Base-by-base conservation (phyloP, 371 early-diverging fungal species). In the Mucor mucedo region DNA sequence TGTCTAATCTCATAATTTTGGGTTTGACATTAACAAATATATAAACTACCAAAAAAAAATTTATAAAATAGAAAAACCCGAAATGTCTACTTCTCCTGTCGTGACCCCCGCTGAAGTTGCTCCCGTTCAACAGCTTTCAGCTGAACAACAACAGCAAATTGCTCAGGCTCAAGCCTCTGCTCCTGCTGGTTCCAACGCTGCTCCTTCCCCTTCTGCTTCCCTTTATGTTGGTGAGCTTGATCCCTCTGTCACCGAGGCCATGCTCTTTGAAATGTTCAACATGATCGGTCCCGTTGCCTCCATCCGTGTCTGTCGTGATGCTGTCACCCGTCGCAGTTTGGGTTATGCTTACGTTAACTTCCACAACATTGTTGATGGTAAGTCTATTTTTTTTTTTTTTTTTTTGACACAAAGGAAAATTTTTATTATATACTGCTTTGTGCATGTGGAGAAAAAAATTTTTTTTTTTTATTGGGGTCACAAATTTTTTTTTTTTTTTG, bases 271-370 rank as follows among this genome's bases (percentile, higher is more conserved):
- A 76, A 87, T 96, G 81, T 98, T 98, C 89, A 95, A 89, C 88
- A 86, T 91, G 82, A 78, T 95, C 63, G 98, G 98, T 40, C 93
- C 97, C 38, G 98, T 98, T 69, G 94, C 95, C 58, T 94, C 94
- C 75, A 97, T 98, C 74, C 95, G 99, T 78, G 97, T 98, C 63
- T 98, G 98, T 86, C 89, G 98, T 72, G 99, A 98, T 83, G 94
- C 97, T 62, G 93, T 97, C 72, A 97, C 98, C 63, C 91, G 99
- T 63, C 94, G 97, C 68, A 93, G 93, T 68, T 87, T 98, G 71
- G 98, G 98, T 57, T 98, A 98, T 82, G 98, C 96, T 62, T 98
- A 98, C 79, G 98, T 98, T 77, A 98, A 98, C 93, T 98, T 89
- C 77, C 91, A 89, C 77, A 90, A 87, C 71, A 80, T 80, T 55